A percentile compares a stretch with the other conserved stretches of the same genome.
Evolutionary conservation across 441 rosid genomes (phyloP).

Genomic region (Jatropha multifida): DNA sequence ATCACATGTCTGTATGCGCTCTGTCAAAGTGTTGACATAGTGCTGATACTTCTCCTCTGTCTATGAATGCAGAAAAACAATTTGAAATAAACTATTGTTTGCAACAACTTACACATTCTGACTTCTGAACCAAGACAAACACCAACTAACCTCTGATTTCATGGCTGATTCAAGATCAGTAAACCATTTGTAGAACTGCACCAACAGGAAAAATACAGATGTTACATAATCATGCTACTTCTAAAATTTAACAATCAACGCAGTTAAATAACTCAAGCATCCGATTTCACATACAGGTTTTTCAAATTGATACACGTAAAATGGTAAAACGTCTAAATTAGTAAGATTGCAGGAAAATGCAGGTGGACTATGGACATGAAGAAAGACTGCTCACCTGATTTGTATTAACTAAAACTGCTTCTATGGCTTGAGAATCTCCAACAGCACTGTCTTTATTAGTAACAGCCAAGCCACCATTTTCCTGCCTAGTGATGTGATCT

Average conservation of each 20-base stretch:
- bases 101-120: background rate
- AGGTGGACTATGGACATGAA: background rate
- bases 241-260: background rate
- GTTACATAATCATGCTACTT: background rate
- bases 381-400: conserved; percentile 53
- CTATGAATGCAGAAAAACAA: conserved; percentile 34
- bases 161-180: conserved; percentile 96
- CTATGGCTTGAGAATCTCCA: conserved; percentile 66
- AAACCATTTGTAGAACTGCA: conserved; percentile 96
- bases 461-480: conserved; percentile 62
- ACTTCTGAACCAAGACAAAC: conserved; percentile 19
- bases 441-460: conserved; percentile 42
- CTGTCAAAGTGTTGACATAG: conserved; percentile 74
- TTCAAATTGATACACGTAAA: background rate
- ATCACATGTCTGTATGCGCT: conserved; percentile 91
- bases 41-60: conserved; percentile 95
- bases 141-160: conserved; percentile 91
- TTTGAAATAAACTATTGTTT: conserved; percentile 12
- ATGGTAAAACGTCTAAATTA: background rate
- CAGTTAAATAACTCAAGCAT: background rate
- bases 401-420: conserved; percentile 86
- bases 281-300: background rate
- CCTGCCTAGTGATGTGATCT: conserved; percentile 53
- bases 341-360: background rate
- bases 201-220: background rate